Evolutionary conservation across 2,329 filamentous ascomycete species (phyloP), one percentile per base, ranked within the genome.

Genomic region (Trichophyton mentagrophytes): DNA sequence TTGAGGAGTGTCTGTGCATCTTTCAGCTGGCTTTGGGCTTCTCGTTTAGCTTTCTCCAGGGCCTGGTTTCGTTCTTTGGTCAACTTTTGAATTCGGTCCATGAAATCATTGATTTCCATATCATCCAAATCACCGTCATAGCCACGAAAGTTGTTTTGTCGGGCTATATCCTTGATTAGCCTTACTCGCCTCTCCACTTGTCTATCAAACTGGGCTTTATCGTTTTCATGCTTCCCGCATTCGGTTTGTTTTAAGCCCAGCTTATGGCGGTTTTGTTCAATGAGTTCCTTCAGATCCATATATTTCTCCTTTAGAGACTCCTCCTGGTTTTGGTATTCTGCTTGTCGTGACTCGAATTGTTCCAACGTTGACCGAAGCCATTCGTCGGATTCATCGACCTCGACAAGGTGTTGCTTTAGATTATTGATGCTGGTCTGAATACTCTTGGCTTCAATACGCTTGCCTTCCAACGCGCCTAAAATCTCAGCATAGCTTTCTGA

Each of bases 201-300:
- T 3, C 87, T 83, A 69, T 96, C 89, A 69, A 93, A 89, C 67
- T 87, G 89, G 64, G 89, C 86, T 74, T 92, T 90, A 69, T 96
- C 87, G 1, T 91, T 92, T 72, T 93, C 84, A 66, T 87, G 85
- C 66, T 86, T 89, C 49, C 92, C 92, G 71, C 73, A 71, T 63
- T 79, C 74, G 27, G 73, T 77, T 61, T 75, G 74, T 58, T 75
- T 73, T 22, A 69, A 59, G 27, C 74, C 74, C 44, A 76, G 59
- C 53, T 71, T 69, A 55, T 69, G 70, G 2, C 81, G 79, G 56
- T 71, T 73, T 2, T 72, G 68, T 61, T 81, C 75, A 1, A 85
- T 76, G 30, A 76, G 73, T 27, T 77, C 69, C 61, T 76, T 76
- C n/a, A 95, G 78, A 25, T 86, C 80, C 61, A 79, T 76, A 66